These are phyloP conservation scores for Nicotiana paniculata DNA, from an alignment of 257 asterid genomes.

Conservation along the genomic window DNA sequence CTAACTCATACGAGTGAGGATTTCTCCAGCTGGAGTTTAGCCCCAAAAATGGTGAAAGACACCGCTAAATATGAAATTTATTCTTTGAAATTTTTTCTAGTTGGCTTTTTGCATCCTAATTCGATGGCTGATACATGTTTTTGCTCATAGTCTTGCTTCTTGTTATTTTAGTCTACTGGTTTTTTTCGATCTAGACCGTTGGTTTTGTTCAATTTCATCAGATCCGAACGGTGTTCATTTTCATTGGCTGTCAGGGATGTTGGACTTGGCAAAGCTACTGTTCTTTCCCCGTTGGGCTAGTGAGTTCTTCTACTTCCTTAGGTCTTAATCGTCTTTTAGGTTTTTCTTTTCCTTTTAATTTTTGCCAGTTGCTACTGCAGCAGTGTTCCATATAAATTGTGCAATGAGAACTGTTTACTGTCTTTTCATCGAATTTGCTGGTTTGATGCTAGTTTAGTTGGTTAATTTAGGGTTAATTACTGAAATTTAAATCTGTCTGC, in stretches of 20 bases:
- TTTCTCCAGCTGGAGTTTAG: background rate
- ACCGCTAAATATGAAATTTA: background rate
- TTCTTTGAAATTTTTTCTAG: constrained; percentile 14
- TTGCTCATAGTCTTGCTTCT: constrained; percentile 17
- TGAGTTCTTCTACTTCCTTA: constrained; percentile 21
- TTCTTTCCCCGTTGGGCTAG: constrained; percentile 26
- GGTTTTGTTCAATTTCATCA: constrained; percentile 14
- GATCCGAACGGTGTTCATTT: constrained; percentile 35
- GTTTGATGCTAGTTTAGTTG: background rate
- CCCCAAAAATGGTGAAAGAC: background rate
- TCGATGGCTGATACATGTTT: constrained; percentile 18
- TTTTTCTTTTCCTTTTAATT: background rate
- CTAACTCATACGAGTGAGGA: constrained; percentile 14
- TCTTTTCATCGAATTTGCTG: background rate
- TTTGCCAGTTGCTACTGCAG: background rate
- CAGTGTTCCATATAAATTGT: background rate
- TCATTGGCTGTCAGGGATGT: constrained; percentile 41
- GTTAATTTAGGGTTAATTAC: background rate
- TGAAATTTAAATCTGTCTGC: background rate
- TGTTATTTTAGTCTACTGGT: background rate
- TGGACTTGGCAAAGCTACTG: constrained; percentile 20
- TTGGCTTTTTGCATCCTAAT: constrained; percentile 18
- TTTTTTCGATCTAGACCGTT: constrained; percentile 13
- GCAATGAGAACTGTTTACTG: background rate
- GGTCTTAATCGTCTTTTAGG: background rate